Base-by-base conservation (phyloP, 768 basidiomycete species). In the Sporobolomyces pararoseus region DNA sequence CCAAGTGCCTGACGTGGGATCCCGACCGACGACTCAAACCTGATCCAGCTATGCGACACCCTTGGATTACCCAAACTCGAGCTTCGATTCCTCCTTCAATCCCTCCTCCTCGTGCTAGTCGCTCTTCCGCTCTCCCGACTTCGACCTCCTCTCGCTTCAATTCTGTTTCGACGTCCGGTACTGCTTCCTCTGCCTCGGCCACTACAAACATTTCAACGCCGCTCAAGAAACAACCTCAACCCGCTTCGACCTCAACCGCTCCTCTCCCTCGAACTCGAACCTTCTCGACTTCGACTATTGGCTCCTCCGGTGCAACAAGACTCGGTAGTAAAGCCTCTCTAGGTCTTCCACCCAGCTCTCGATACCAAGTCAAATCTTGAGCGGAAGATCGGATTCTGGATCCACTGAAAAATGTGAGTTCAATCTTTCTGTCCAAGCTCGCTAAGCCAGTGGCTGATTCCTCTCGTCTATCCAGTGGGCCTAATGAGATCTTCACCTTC, bases 1-100 rank as follows among this genome's bases (percentile, higher is more conserved):
- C 90, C 1, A 97, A 95, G 79, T 99, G 96, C 80, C 83, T 99
- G n/a, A 84, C 90, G 34, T 99, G 94, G 94, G 96, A 99, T 81
- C 96, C 96, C 13, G 95, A 98, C 76, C 86, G 90, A 59, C 86
- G 96, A 37, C 84, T 99, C 78, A 98, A 96, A 79, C 95, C 95
- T 6, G 89, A 92, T 75, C 85, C 89, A 14, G 95, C 95, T 1
- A 79, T 97, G 82, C 86, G 92, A 29, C 95, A 70, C 71, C 25
- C 71, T 54, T 72, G 52, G 44, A 58, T 58, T 39, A 53, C 46
- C 1, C 50, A 51, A 3, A 32, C 16, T n/a, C 54, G 34, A 32
- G 39, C 47, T 2, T 19, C 25, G 47, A 14, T 16, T 19, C 59
- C 42, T 31, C 60, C 50, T 19, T 59, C 64, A 39, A 39, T 34